Percentiles rank a stretch among this genome's conserved stretches.
Evolutionary conservation across 805 yeast genomes (phyloP).

Genomic region (Isabelozyma heimii): DNA sequence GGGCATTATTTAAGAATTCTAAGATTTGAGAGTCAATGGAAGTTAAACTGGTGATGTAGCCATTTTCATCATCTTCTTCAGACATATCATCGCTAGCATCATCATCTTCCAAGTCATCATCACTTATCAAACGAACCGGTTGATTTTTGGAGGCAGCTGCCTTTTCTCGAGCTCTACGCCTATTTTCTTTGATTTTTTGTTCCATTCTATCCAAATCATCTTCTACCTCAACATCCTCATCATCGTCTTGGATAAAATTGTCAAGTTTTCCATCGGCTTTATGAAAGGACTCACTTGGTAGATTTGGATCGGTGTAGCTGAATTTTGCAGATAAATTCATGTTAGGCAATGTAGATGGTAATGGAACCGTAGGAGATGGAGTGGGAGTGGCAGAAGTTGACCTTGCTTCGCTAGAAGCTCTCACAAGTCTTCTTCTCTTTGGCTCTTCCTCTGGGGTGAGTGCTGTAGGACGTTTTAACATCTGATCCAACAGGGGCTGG

Average conservation of each 20-base stretch:
- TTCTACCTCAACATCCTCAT: conserved; percentile 9
- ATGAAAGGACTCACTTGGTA: conserved; percentile 6
- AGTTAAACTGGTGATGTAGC: conserved; percentile 35
- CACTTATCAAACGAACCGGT: conserved; percentile 34
- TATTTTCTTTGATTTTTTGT: conserved; percentile 35
- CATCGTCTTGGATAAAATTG: conserved; percentile 9
- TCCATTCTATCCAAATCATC: conserved; percentile 39
- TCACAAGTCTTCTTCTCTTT: conserved; percentile 35
- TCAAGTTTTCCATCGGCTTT: neutral
- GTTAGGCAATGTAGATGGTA: neutral
- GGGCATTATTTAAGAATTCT: conserved; percentile 76
- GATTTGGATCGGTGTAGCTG: conserved; percentile 5
- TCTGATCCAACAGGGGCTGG: conserved; percentile 29
- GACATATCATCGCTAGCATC: conserved; percentile 49
- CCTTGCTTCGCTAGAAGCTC: conserved; percentile 23
- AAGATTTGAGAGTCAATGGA: conserved; percentile 65
- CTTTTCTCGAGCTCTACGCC: conserved; percentile 14
- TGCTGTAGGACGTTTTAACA: conserved; percentile 3
- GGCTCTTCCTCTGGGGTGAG: conserved; percentile 6
- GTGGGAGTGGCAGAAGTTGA: conserved; percentile 4
- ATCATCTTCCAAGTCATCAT: conserved; percentile 39
- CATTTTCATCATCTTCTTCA: conserved; percentile 39
- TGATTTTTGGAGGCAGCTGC: conserved; percentile 5
- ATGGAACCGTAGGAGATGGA: conserved; percentile 2
- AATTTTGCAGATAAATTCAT: conserved; percentile 4